Conservation (phyloP, 2,329 filamentous ascomycete species). For the Cladosporium halotolerans region DNA sequence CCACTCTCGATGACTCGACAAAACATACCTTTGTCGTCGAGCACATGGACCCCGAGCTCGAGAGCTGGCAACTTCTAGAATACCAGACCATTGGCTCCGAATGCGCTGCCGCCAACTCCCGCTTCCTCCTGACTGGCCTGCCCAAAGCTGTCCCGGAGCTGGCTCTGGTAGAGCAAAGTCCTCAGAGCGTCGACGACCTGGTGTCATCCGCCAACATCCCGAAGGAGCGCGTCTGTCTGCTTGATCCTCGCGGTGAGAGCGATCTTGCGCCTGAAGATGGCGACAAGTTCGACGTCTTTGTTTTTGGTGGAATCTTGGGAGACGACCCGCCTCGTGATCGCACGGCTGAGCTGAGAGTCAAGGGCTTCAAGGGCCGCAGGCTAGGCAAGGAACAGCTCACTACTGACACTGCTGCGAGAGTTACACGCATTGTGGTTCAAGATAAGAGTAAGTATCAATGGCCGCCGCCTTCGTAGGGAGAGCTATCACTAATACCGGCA, state of each 20-base stretch:
- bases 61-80: conserved; percentile 89
- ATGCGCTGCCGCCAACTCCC: conserved; percentile 58
- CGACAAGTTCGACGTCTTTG: conserved; percentile 76
- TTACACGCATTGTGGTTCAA: conserved; percentile 83
- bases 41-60: conserved; percentile 91
- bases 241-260: conserved; percentile 76
- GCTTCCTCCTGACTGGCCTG: conserved; percentile 32
- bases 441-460: conserved; percentile 58
- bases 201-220: conserved; percentile 30
- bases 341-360: conserved; percentile 89
- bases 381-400: conserved; percentile 96
- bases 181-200: conserved; percentile 27
- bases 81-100: conserved; percentile 83
- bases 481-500: conserved; percentile 3
- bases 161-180: conserved; percentile 50
- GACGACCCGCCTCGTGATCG: conserved; percentile 93
- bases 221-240: conserved; percentile 64
- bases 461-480: background rate
- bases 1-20: conserved; percentile 27
- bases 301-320: conserved; percentile 93
- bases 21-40: conserved; percentile 81
- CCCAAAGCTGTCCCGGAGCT: conserved; percentile 63
- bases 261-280: conserved; percentile 82
- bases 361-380: conserved; percentile 81
- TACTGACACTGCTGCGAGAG: conserved; percentile 91